phyloP scores from a whole-genome alignment of 2,329 filamentous ascomycete genomes.

The Chrysoporthe cubensis region DNA sequence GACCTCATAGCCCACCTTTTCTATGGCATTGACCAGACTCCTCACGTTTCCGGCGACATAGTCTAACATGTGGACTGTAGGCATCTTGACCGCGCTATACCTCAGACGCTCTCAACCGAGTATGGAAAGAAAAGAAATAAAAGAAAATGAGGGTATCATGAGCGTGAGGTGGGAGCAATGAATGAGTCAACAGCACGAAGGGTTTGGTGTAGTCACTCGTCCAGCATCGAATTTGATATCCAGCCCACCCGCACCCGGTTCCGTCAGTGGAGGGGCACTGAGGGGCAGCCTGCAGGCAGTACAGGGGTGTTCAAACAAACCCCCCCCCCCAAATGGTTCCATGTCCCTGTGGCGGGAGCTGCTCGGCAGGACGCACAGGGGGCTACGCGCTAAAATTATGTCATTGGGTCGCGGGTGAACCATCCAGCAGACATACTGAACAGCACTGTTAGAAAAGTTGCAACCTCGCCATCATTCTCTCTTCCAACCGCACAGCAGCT shows the following conservation, averaged over 20 bases:
- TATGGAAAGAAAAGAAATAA: background rate
- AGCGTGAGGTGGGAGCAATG: background rate
- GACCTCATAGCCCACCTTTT: slow-evolving; percentile 90
- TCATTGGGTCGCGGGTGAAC: background rate
- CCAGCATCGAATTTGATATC: slow-evolving; percentile 22
- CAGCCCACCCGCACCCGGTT: slow-evolving; percentile 14
- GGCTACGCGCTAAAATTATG: background rate
- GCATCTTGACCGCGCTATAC: slow-evolving; percentile 55
- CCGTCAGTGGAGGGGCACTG: slow-evolving; percentile 23
- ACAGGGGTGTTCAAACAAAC: background rate
- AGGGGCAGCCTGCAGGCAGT: slow-evolving; percentile 7
- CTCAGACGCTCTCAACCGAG: background rate
- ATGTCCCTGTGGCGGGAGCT: slow-evolving; percentile 29
- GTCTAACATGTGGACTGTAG: slow-evolving; percentile 77
- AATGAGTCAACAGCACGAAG: slow-evolving; percentile 12
- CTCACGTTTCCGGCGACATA: slow-evolving; percentile 97
- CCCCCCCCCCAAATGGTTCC: background rate
- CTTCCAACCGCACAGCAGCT: background rate
- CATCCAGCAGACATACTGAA: too few species aligned
- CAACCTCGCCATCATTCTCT: too few species aligned
- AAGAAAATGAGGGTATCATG: background rate
- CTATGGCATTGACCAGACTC: slow-evolving; percentile 95
- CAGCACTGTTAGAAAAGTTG: too few species aligned
- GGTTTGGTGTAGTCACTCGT: slow-evolving; percentile 10
- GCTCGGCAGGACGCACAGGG: slow-evolving; percentile 30